A percentile compares a stretch with the other conserved stretches of the same genome.
Conservation (phyloP, 495 filamentous ascomycete species). For the Penicillium dipodomyicola region DNA sequence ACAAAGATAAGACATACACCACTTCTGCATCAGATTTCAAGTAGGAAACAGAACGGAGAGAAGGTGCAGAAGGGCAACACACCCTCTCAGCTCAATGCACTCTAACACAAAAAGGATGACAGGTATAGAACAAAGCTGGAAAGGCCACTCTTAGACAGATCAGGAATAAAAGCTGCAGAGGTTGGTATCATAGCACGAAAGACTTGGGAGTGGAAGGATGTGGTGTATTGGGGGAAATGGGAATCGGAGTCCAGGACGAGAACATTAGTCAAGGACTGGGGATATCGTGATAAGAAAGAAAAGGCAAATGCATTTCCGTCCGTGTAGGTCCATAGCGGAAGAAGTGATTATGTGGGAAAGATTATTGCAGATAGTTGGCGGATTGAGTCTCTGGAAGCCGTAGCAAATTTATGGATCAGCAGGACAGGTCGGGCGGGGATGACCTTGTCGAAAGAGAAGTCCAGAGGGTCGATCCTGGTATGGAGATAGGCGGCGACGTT, state of each 20-base stretch:
- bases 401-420: conserved; percentile 29
- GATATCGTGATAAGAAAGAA: conserved; percentile 40
- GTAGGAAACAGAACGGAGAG: neutral
- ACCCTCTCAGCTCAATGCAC: conserved; percentile 21
- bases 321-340: conserved; percentile 21
- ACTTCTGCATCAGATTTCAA: conserved; percentile 3
- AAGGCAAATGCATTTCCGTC: conserved; percentile 24
- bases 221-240: conserved; percentile 4
- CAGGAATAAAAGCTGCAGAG: conserved; percentile 35
- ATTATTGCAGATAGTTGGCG: conserved; percentile 47
- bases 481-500: conserved; percentile 18
- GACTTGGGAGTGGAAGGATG: conserved; percentile 29
- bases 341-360: conserved; percentile 14
- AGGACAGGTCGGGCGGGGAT: conserved; percentile 20
- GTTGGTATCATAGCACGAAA: conserved; percentile 47
- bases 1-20: conserved; percentile 7
- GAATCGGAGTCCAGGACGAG: conserved; percentile 29
- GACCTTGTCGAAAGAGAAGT: conserved; percentile 18
- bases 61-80: conserved; percentile 2
- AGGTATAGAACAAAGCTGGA: conserved; percentile 34
- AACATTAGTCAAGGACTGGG: conserved; percentile 39
- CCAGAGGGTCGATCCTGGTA: conserved; percentile 21
- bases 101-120: conserved; percentile 40
- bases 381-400: conserved; percentile 44
- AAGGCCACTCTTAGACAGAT: conserved; percentile 38